Evolutionary conservation across 805 yeast species (phyloP), one percentile per base, ranked within the genome.

Genomic region (Candida caryicola): DNA sequence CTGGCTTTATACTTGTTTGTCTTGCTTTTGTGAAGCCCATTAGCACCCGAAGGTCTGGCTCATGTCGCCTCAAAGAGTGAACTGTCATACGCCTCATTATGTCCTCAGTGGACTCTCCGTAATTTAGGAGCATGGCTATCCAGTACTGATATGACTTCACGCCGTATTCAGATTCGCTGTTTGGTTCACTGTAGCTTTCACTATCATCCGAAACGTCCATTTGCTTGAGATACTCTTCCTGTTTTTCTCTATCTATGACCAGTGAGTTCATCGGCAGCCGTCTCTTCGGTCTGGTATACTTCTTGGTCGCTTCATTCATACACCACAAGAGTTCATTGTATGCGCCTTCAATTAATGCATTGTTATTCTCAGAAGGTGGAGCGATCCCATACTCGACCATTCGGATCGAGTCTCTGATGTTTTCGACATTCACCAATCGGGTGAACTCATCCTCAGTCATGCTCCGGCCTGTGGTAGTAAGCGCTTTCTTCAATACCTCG

Each of bases 401-500:
- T 21, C 25, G 25, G 7, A 21, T 21, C 9, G 25, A 7, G 10
- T 21, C 25, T 21, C 25, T 21, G 10, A 21, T 21, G 10, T 21
- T 29, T 12, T 29, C 10, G n/a, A 19, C 29, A 25, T 47, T 61
- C 6, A 13, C n/a, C 13, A 64, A 29, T 16, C 44, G 45, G 9
- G 29, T 17, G 12, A 45, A 34, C 4, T 37, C 33, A 13, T 42
- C 34, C 8, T 26, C 15, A 29, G 51, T 48, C 16, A 64, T 49
- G 23, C 57, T 46, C 3, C 52, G 51, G 39, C 64, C 65, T 39
- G 63, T 68, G 23, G 37, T 47, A 4, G 74, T 62, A 5, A 83
- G 55, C 0, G 91, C 95, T 34, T 79, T 69, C 1, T 64, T 56
- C 1, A 87, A 55, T 4, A 90, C 77, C 10, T 57, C 57, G 15